These are phyloP conservation scores for Senna siamea DNA, from an alignment of 306 rosid species.

Conservation along the genomic window DNA sequence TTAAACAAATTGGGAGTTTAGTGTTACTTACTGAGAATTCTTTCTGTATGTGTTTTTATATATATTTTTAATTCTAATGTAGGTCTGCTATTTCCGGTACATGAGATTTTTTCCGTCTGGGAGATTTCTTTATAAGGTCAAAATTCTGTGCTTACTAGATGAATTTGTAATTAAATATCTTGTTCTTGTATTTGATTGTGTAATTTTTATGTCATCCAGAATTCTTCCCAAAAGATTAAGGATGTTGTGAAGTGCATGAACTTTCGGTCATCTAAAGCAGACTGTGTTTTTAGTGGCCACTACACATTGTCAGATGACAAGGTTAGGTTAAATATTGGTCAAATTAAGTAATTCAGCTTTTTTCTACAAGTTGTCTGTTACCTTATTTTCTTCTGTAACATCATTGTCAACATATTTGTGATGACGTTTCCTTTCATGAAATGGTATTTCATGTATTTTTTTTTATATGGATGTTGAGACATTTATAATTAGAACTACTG, in stretches of 20 bases:
- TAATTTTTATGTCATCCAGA: conserved; percentile 53
- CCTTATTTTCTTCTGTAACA: conserved; percentile 12
- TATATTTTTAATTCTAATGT: conserved; percentile 34
- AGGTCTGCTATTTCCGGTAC: conserved; percentile 97
- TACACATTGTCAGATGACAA: conserved; percentile 85
- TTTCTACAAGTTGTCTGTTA: background rate
- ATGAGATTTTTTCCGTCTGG: conserved; percentile 89
- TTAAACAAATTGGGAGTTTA: background rate
- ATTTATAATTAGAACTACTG: conserved; percentile 33
- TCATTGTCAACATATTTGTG: conserved; percentile 4
- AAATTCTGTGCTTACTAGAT: conserved; percentile 27
- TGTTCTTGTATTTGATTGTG: conserved; percentile 37
- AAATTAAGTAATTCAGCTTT: conserved; percentile 20
- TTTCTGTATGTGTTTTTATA: conserved; percentile 12
- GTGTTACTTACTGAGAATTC: conserved; percentile 13
- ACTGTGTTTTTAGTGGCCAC: conserved; percentile 75
- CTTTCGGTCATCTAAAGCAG: conserved; percentile 71
- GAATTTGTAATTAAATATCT: background rate
- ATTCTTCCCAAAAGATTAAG: conserved; percentile 86
- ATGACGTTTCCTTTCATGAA: conserved; percentile 28
- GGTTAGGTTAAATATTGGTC: conserved; percentile 51
- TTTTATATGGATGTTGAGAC: conserved; percentile 33
- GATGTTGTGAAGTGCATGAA: conserved; percentile 91
- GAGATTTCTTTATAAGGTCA: conserved; percentile 88
- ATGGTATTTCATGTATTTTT: conserved; percentile 10